These are phyloP conservation scores for Thielaviopsis musarum DNA, from an alignment of 2,329 filamentous ascomycete genomes.

Conservation along the genomic window DNA sequence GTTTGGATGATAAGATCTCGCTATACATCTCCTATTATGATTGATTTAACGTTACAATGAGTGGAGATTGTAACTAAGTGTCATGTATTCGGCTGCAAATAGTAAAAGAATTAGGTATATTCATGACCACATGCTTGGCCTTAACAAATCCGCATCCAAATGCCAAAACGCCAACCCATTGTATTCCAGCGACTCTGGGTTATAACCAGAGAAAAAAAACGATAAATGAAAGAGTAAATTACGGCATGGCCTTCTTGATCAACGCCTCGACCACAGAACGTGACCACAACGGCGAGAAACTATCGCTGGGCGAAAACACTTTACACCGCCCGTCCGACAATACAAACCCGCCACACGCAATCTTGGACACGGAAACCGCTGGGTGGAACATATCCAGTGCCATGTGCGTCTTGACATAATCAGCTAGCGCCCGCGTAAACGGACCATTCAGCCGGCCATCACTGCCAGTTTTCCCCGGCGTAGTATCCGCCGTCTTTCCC, in stretches of 20 bases:
- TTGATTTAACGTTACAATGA: too few relatives aligned
- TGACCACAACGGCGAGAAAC: slow-evolving; percentile 4
- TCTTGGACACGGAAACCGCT: slow-evolving; percentile 32
- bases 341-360: slow-evolving; percentile 39
- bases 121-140: background rate
- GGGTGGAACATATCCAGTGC: slow-evolving; percentile 39
- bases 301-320: slow-evolving; percentile 19
- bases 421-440: slow-evolving; percentile 33
- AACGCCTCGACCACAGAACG: slow-evolving; percentile 7
- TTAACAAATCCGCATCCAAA: background rate
- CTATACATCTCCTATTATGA: too few relatives aligned
- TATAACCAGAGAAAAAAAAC: too few relatives aligned
- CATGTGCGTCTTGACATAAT: slow-evolving; percentile 35
- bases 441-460: slow-evolving; percentile 19
- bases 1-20: too few relatives aligned
- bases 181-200: background rate
- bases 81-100: too few relatives aligned
- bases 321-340: slow-evolving; percentile 36
- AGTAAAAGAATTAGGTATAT: background rate
- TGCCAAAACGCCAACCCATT: background rate
- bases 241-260: slow-evolving; percentile 4
- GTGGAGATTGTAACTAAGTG: too few relatives aligned
- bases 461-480: slow-evolving; percentile 9
- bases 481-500: slow-evolving; percentile 19
- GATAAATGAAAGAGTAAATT: background rate